Evolutionary conservation across 371 early-diverging fungal genomes (phyloP).

Genomic region (Mortierella sp.): DNA sequence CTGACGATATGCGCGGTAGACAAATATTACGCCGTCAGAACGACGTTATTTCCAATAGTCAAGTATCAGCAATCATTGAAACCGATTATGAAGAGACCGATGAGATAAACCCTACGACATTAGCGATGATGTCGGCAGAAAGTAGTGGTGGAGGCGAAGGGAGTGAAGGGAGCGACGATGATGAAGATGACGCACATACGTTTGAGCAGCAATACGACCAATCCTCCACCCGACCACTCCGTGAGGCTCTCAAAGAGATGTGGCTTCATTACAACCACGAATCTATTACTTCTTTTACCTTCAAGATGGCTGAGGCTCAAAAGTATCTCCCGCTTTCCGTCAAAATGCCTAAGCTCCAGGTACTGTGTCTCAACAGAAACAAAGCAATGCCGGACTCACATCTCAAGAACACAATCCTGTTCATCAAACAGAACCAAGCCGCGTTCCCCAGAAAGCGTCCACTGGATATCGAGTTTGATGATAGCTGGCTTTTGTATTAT

Average conservation of each 20-base stretch:
- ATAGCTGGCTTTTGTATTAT: not conserved
- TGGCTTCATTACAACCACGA: constrained; percentile 16
- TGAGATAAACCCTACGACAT: too few relatives aligned
- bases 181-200: not conserved
- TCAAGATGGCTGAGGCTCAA: constrained; percentile 6
- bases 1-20: not conserved
- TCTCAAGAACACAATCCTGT: not conserved
- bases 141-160: not conserved
- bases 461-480: constrained; percentile 5
- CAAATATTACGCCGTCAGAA: too few relatives aligned
- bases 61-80: too few relatives aligned
- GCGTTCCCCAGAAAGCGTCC: constrained; percentile 16
- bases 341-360: constrained; percentile 3
- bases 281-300: not conserved
- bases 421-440: constrained; percentile 9
- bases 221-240: not conserved
- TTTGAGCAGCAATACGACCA: not conserved
- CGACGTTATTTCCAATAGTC: too few relatives aligned
- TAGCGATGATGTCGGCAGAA: too few relatives aligned
- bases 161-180: not conserved
- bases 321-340: not conserved
- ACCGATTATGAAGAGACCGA: too few relatives aligned
- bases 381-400: constrained; percentile 1
- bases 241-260: not conserved
- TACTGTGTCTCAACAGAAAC: not conserved